Evolutionary conservation across 129 eudicot genomes (phyloP).

Genomic region (Centella asiatica): DNA sequence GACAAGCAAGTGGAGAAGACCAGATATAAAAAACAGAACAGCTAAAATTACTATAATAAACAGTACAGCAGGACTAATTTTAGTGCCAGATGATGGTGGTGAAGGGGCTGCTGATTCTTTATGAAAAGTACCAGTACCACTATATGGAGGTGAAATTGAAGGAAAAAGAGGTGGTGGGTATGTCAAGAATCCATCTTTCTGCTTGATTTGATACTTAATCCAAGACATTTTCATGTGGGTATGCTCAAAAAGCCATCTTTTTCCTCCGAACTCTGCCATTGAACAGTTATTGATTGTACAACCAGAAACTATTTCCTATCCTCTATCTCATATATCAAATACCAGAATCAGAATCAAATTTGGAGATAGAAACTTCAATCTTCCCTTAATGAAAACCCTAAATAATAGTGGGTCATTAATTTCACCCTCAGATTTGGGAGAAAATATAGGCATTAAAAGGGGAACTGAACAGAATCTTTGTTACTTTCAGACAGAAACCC

Average conservation of each 20-base stretch:
- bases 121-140: slow-evolving; percentile 11
- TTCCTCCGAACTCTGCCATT: slow-evolving; percentile 27
- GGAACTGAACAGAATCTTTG: slow-evolving; percentile 3
- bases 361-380: background rate
- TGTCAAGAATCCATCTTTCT: slow-evolving; percentile 31
- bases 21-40: slow-evolving; percentile 39
- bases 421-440: background rate
- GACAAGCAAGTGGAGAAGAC: slow-evolving; percentile 49
- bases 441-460: background rate
- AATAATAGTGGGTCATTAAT: background rate
- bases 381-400: slow-evolving; percentile 1
- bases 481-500: slow-evolving; percentile 2
- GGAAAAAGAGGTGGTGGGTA: slow-evolving; percentile 27
- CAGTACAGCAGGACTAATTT: slow-evolving; percentile 38
- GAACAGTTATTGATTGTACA: slow-evolving; percentile 16
- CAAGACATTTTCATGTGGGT: slow-evolving; percentile 60
- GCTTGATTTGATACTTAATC: slow-evolving; percentile 44
- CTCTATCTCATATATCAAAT: background rate
- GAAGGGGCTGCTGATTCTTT: slow-evolving; percentile 17
- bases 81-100: slow-evolving; percentile 28
- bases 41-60: slow-evolving; percentile 39
- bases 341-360: background rate
- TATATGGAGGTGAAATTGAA: slow-evolving; percentile 28
- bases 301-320: background rate
- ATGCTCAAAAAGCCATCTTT: slow-evolving; percentile 46